Evolutionary conservation across 2,329 filamentous ascomycete genomes (phyloP).

Genomic region (Knufia fluminis): DNA sequence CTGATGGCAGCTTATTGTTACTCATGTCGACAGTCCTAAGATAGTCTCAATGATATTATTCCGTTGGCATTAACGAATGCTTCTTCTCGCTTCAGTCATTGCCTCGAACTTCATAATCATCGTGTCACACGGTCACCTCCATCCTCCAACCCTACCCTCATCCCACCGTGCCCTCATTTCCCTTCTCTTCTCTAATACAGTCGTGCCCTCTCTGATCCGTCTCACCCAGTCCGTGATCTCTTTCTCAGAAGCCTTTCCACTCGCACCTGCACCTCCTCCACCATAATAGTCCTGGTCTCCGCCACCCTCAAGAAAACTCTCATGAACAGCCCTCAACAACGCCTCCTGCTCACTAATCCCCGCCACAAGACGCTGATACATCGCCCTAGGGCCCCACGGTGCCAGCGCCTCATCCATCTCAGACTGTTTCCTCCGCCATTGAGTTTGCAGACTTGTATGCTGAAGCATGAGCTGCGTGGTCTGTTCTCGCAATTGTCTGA

Average conservation of each 20-base stretch:
- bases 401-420: constrained; percentile 80
- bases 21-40: background rate
- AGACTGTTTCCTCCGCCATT: constrained; percentile 79
- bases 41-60: constrained; percentile 1
- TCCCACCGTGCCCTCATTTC: constrained; percentile 93
- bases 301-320: constrained; percentile 70
- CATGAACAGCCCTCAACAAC: constrained; percentile 74
- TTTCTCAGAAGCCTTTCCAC: constrained; percentile 57
- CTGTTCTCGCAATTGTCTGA: constrained; percentile 48
- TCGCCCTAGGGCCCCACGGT: constrained; percentile 73
- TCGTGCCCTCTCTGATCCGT: constrained; percentile 69
- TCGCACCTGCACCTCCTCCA: constrained; percentile 27
- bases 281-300: constrained; percentile 31
- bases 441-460: constrained; percentile 78
- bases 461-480: constrained; percentile 75
- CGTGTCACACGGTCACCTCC: constrained; percentile 52
- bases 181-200: constrained; percentile 66
- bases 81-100: background rate
- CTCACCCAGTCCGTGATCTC: constrained; percentile 80
- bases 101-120: background rate
- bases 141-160: constrained; percentile 87
- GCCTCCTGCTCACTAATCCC: constrained; percentile 74
- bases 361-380: constrained; percentile 73
- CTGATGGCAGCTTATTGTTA: background rate
- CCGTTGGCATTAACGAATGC: background rate